These are phyloP conservation scores for Coprinopsis cinerea DNA, from an alignment of 768 basidiomycete genomes.

Conservation along the genomic window DNA sequence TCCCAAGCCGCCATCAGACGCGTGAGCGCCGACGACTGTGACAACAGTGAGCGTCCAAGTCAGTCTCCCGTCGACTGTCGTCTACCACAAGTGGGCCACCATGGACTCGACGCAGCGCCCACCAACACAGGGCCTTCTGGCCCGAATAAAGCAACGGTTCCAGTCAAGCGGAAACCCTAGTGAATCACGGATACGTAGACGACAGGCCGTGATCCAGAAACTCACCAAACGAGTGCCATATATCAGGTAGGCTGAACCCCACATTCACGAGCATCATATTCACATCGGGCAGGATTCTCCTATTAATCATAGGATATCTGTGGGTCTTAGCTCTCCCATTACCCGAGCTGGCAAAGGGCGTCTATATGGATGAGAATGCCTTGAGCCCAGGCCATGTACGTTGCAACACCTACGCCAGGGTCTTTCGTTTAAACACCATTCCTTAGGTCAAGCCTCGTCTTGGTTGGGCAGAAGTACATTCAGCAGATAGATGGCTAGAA, in stretches of 20 bases:
- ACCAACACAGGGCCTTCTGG: slow-evolving; percentile 13
- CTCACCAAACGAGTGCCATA: slow-evolving; percentile 29
- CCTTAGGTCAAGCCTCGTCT: slow-evolving; percentile 84
- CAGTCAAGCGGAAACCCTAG: too few relatives aligned
- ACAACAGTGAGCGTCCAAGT: too few relatives aligned
- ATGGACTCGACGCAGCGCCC: too few relatives aligned
- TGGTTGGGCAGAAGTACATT: slow-evolving; percentile 86
- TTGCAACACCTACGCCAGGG: neutral
- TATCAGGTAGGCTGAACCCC: slow-evolving; percentile 31
- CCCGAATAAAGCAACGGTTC: too few relatives aligned
- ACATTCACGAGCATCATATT: neutral
- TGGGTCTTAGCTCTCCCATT: slow-evolving; percentile 83
- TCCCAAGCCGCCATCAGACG: too few relatives aligned
- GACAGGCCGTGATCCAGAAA: slow-evolving; percentile 28
- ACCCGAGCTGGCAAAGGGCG: slow-evolving; percentile 53
- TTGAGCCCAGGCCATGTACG: slow-evolving; percentile 85
- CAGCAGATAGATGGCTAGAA: slow-evolving; percentile 75
- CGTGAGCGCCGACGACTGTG: too few relatives aligned
- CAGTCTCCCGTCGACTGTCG: too few relatives aligned
- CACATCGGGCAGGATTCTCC: slow-evolving; percentile 35
- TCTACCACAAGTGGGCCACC: too few relatives aligned
- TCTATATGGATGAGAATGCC: slow-evolving; percentile 94
- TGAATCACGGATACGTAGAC: slow-evolving; percentile 39
- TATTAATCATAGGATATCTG: slow-evolving; percentile 64
- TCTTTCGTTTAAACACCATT: neutral